These are phyloP conservation scores for Cercospora janseana DNA, from an alignment of 2,329 filamentous ascomycete genomes.

Conservation along the genomic window DNA sequence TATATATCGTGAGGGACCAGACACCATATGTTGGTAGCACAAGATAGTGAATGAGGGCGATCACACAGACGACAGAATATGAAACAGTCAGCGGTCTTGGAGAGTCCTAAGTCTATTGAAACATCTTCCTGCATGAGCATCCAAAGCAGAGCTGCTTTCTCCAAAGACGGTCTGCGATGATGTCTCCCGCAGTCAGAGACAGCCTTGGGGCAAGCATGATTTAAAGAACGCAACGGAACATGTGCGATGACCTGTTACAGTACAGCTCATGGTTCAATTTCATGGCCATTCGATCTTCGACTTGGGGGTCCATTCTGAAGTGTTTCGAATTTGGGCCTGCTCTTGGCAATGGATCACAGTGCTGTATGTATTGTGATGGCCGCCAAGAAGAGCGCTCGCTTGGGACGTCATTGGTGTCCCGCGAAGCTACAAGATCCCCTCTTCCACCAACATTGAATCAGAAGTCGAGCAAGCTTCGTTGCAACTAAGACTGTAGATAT, in stretches of 20 bases:
- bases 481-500: too few relatives aligned
- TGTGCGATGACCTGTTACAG: too few relatives aligned
- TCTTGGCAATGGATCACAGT: too few relatives aligned
- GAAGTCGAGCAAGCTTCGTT: background rate
- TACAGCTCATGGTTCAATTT: too few relatives aligned
- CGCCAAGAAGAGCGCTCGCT: conserved; percentile 1
- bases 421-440: background rate
- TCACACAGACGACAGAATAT: background rate
- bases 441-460: background rate
- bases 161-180: too few relatives aligned
- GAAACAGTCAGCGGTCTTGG: background rate
- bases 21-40: conserved; percentile 36
- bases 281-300: too few relatives aligned
- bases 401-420: conserved; percentile 1
- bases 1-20: conserved; percentile 56
- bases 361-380: conserved; percentile 4
- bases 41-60: background rate
- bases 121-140: background rate
- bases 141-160: too few relatives aligned
- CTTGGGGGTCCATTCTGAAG: background rate
- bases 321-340: too few relatives aligned
- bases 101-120: too few relatives aligned
- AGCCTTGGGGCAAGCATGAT: too few relatives aligned
- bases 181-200: too few relatives aligned
- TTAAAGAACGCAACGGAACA: too few relatives aligned